Evolutionary conservation across 495 filamentous ascomycete species (phyloP).

Genomic region (Baudoinia panamericana): DNA sequence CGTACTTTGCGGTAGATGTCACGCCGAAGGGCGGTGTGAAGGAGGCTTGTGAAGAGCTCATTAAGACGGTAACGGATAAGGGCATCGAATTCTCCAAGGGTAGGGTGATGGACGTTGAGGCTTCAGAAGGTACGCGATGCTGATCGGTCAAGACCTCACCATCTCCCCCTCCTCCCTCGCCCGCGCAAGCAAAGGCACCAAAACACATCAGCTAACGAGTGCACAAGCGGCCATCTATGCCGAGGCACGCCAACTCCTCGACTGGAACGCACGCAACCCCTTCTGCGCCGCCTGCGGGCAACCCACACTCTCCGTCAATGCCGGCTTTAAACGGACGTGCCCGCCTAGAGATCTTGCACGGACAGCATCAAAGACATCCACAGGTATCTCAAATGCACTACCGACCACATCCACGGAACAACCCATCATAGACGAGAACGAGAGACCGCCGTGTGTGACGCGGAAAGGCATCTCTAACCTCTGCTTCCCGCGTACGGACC

Average conservation of each 20-base stretch:
- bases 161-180: conserved; percentile 1
- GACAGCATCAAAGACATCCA: conserved; percentile 30
- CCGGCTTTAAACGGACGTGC: conserved; percentile 80
- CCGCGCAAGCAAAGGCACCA: neutral
- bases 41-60: conserved; percentile 37
- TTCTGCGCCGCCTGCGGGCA: conserved; percentile 84
- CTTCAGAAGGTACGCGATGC: conserved; percentile 43
- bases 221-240: conserved; percentile 71
- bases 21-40: conserved; percentile 52
- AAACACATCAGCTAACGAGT: conserved; percentile 10
- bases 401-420: conserved; percentile 23
- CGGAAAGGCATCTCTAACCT: conserved; percentile 66
- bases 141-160: neutral
- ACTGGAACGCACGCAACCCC: conserved; percentile 89
- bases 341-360: conserved; percentile 54
- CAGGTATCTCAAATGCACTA: conserved; percentile 28
- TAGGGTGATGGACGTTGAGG: conserved; percentile 41
- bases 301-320: conserved; percentile 72
- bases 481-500: conserved; percentile 86
- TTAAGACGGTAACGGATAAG: conserved; percentile 41
- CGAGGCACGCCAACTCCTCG: conserved; percentile 75
- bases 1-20: conserved; percentile 82
- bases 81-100: conserved; percentile 48
- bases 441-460: conserved; percentile 62
- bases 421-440: conserved; percentile 7